Percentiles rank a stretch among this genome's conserved stretches.
These are phyloP conservation scores for Neurospora tetrasperma DNA, from an alignment of 495 filamentous ascomycete species.

Conservation along the genomic window DNA sequence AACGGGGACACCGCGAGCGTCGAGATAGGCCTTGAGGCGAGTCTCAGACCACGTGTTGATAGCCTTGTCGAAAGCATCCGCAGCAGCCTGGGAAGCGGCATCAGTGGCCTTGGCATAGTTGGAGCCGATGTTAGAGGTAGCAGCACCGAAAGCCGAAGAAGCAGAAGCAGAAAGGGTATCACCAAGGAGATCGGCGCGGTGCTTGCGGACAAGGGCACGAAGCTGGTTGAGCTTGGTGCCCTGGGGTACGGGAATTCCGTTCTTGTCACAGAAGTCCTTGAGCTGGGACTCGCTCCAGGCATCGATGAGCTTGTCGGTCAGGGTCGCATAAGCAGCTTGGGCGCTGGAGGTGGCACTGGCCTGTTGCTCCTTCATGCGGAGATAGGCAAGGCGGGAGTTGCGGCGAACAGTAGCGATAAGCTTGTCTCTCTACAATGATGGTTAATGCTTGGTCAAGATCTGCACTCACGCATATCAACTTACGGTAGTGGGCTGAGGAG, in stretches of 20 bases:
- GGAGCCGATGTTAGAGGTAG: constrained; percentile 73
- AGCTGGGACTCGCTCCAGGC: constrained; percentile 81
- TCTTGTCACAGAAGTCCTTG: constrained; percentile 87
- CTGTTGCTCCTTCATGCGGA: constrained; percentile 49
- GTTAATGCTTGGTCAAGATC: not conserved
- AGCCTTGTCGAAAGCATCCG: constrained; percentile 57
- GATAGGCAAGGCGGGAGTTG: constrained; percentile 70
- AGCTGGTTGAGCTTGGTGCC: constrained; percentile 84
- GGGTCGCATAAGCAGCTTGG: constrained; percentile 52
- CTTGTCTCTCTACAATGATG: constrained; percentile 53
- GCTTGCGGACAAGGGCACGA: constrained; percentile 79
- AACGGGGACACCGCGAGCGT: constrained; percentile 57
- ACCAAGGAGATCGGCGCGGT: constrained; percentile 63
- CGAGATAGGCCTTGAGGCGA: constrained; percentile 67
- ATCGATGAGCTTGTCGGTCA: constrained; percentile 77
- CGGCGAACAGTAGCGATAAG: constrained; percentile 83
- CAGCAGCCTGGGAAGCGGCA: constrained; percentile 49
- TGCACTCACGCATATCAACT: constrained; percentile 1
- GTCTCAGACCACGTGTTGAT: constrained; percentile 59
- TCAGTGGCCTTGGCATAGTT: constrained; percentile 68
- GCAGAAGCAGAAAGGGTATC: constrained; percentile 54
- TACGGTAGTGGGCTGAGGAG: constrained; percentile 66
- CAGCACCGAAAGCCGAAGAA: constrained; percentile 61
- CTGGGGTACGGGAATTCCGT: constrained; percentile 81
- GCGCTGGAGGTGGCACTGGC: constrained; percentile 57